Base-by-base conservation (phyloP, 2,329 filamentous ascomycete species). In the Xylaria sp. region DNA sequence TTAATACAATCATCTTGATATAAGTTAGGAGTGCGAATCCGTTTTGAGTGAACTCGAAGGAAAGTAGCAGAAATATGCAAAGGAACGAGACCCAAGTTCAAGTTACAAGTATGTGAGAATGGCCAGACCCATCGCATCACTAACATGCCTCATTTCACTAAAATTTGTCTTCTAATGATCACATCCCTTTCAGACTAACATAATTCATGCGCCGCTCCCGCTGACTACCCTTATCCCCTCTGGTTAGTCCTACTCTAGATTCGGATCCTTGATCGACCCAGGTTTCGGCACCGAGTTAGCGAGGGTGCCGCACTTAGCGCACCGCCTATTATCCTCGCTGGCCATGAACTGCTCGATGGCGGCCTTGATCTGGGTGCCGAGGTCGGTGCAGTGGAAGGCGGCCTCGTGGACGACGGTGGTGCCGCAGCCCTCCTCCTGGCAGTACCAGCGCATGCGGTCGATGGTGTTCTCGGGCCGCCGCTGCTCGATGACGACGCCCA, bases 401-500 rank as follows among this genome's bases (percentile, higher is more conserved):
- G 90, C 92, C 84, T 98, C 94, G 81, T 97, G 91, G 6, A 98
- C 94, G 71, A 94, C 81, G 65, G 86, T 85, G 15, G 84, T 82
- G 79, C 94, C 97, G 6, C 40, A 65, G 38, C 7, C 38, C 20
- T 61, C 57, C 74, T 85, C 72, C 59, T 81, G 81, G 81, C 96
- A 98, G 82, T 98, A 98, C 95, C 94, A 98, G 71, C 93, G 85
- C 87, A 98, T 87, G 65, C 87, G 86, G 84, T 98, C 95, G 66
- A 94, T 72, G 33, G 88, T 89, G 4, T 81, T 88, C 46, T 86
- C 82, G 0, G 93, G 92, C 11, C 96, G 86, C 48, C 88, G 88
- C 84, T 97, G 93, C 85, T 98, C 95, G 67, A 98, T 85, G 40
- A 98, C 95, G 59, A 98, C 86, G 38, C 95, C 95, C n/a, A 98